phyloP scores from a whole-genome alignment of 177 flowering plant genomes.

The Telopea speciosissima region DNA sequence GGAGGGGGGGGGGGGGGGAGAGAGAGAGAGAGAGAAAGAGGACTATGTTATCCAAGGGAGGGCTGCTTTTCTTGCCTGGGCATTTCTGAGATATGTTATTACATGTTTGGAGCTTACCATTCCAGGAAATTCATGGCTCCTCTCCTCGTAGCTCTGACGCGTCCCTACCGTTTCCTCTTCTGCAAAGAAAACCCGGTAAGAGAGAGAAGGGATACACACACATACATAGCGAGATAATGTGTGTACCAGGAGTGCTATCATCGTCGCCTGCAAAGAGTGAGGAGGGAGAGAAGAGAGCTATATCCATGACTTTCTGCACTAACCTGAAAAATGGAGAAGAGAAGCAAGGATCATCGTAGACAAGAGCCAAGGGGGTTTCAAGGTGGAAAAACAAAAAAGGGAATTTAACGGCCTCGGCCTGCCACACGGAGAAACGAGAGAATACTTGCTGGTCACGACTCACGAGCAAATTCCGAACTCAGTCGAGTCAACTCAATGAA shows the following conservation, averaged over 20 bases:
- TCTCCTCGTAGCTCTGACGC: slow-evolving; percentile 48
- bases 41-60: background rate
- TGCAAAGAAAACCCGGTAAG: slow-evolving; percentile 11
- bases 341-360: no score
- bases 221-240: slow-evolving; percentile 8
- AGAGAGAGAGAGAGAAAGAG: background rate
- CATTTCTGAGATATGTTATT: background rate
- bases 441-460: no score
- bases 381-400: no score
- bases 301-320: slow-evolving; percentile 43
- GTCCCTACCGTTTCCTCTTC: slow-evolving; percentile 40
- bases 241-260: slow-evolving; percentile 31
- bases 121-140: slow-evolving; percentile 77
- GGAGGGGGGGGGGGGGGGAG: no score
- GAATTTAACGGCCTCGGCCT: no score
- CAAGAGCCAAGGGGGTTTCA: no score
- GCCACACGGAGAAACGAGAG: no score
- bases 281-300: slow-evolving; percentile 82
- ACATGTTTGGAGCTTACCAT: slow-evolving; percentile 32
- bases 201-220: slow-evolving; percentile 9
- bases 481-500: no score
- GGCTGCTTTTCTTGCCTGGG: no score
- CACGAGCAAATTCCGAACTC: no score
- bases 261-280: slow-evolving; percentile 56
- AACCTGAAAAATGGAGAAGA: background rate